Base-by-base conservation (phyloP, 2,329 filamentous ascomycete genomes). In the Fusarium mangiferae region DNA sequence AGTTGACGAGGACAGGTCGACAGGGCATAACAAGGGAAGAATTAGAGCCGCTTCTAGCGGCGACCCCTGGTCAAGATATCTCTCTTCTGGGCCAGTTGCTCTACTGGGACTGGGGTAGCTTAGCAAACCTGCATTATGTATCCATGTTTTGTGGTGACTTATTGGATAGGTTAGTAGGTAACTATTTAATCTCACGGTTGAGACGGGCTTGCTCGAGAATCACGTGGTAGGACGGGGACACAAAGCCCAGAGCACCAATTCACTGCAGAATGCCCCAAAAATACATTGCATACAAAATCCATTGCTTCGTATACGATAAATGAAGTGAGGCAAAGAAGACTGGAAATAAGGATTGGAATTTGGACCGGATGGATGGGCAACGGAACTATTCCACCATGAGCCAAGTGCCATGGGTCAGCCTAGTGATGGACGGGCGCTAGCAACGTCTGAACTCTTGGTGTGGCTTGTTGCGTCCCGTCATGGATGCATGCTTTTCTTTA, bases 401-500 rank as follows among this genome's bases (percentile, higher is more conserved):
- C 39, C 28, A 60, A 45, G 55, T 26, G n/a, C 39, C 33, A 52
- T 59, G 44, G 35, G 56, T 15, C 20, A 62, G 38, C 36, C 28
- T 18, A 30, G 62, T 61, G 66, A 70, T 75, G 51, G 73, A 75
- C 65, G 73, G 73, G 66, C 62, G 62, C 73, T 75, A 74, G 52
- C 49, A 75, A 68, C 66, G 70, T 65, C 66, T 68, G 72, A 65
- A 65, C 70, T 70, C 69, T 60, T 70, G 69, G 45, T 73, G 66
- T 75, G 63, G 62, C 49, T 70, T 68, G 46, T 66, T 64, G 41
- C 30, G 48, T 44, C 44, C 68, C 55, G 51, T 30, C 30, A 49
- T 69, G 59, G 48, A 66, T 74, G 52, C 46, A 69, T 62, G 56
- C 67, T 62, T 66, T 72, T 56, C 44, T 64, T 59, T 22, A 49